Base-by-base conservation (phyloP, 2,329 filamentous ascomycete genomes). In the Phaeosphaeriaceae sp. region DNA sequence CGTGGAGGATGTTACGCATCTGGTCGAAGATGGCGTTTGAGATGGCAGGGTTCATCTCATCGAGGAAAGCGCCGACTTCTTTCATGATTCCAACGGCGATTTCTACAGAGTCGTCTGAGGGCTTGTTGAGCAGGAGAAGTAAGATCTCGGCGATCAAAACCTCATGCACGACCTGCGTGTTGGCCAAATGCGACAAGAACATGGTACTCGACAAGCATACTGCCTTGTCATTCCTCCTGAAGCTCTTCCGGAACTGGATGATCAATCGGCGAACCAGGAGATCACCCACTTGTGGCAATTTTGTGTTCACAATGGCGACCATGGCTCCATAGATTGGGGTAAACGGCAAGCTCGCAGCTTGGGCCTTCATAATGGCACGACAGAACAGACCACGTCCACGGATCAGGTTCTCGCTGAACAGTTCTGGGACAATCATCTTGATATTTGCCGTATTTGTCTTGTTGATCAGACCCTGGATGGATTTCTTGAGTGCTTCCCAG, bases 391-490 rank as follows among this genome's bases (percentile, higher is more conserved):
- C 94, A 51, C 94, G 84, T 6, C 94, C 94, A 49, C 94, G 87
- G 33, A 99, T 82, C 63, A 99, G 76, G 71, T 99, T 99, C 80
- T 99, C 94, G 41, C 86, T 85, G 75, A 99, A 99, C 37, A 99
- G 81, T 76, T 99, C 94, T 1, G 93, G 93, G 18, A 97, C 92
- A 55, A 99, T 97, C 69, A 89, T 84, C 76, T 99, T 97, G 82
- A 99, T 97, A 74, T 99, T 99, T 28, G 89, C 90, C 47, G 93
- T 90, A 76, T 97, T 97, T 80, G 97, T 89, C 80, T 99, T 99
- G 83, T 99, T 99, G 82, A 99, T 96, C 59, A 99, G 79, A 64
- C 94, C 94, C 71, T 99, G 97, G 77, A 99, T 96, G 40, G 90
- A 94, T 80, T 99, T 99, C 79, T 99, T 99, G 68, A 99, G 79